A percentile compares a stretch with the other conserved stretches of the same genome.
phyloP scores from a whole-genome alignment of 2,329 filamentous ascomycete species.

The Phoma sp. region DNA sequence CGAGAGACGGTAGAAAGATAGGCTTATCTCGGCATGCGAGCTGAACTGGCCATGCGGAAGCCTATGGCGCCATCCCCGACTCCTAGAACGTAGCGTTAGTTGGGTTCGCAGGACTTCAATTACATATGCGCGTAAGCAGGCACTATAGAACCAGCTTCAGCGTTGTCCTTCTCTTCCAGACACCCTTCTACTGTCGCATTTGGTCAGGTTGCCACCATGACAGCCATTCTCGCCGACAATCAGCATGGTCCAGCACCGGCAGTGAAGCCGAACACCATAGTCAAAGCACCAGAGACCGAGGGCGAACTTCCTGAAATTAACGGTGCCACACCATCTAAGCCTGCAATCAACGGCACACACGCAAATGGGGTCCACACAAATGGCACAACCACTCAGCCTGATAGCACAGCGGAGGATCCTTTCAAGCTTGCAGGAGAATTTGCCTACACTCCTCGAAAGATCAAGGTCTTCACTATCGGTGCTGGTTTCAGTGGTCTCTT shows the following conservation, averaged over 20 bases:
- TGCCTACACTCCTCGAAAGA: slow-evolving; percentile 25
- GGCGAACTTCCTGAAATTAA: slow-evolving; percentile 21
- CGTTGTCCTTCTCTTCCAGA: neutral
- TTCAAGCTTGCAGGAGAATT: slow-evolving; percentile 27
- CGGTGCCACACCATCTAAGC: slow-evolving; percentile 11
- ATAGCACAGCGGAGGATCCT: slow-evolving; percentile 15
- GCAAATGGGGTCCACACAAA: neutral
- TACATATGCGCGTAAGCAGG: slow-evolving; percentile 1
- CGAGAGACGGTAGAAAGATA: neutral
- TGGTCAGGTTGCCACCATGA: slow-evolving; percentile 10
- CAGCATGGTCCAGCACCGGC: slow-evolving; percentile 3
- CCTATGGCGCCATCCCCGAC: neutral
- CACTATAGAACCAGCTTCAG: neutral
- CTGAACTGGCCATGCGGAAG: neutral
- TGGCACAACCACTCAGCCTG: neutral
- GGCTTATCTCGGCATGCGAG: neutral
- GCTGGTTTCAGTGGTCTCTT: slow-evolving; percentile 45
- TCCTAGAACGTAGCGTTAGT: neutral
- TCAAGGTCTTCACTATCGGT: slow-evolving; percentile 36
- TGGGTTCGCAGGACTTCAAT: neutral
- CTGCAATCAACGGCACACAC: slow-evolving; percentile 9
- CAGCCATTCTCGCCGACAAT: slow-evolving; percentile 19
- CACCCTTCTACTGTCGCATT: neutral
- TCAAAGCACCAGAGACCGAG: slow-evolving; percentile 4
- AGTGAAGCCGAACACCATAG: neutral